Base-by-base conservation (phyloP, 768 basidiomycete genomes). In the Nidularia sp. region DNA sequence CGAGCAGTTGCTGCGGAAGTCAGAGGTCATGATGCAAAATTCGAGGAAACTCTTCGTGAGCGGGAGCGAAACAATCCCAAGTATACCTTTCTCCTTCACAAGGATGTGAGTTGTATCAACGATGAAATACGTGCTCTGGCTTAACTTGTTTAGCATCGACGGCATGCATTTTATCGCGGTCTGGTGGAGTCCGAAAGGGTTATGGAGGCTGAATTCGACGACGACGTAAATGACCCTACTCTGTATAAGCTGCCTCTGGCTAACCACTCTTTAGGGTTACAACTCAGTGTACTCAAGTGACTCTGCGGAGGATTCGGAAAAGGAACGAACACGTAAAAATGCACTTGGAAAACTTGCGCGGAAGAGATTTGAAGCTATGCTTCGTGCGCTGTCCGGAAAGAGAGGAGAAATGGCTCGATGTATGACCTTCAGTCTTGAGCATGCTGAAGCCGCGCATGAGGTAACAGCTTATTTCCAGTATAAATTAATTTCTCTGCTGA, bases 351-450 rank as follows among this genome's bases (percentile, higher is more conserved):
- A 77, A 62, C 69, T 91, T 22, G 91, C 95, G 25, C 79, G 89
- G 49, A 83, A 80, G 55, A 78, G 94, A 50, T 95, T 98, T 60
- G 92, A 97, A 69, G 83, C 85, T 2, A 92, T 98, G 85, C 76
- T 99, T 42, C 83, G 97, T 15, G 85, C 83, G 5, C 71, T 98
- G 61, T 86, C 85, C 5, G 94, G 94, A 2, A 85, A 86, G 60
- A 75, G 94, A 52, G 93, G 90, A 4, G 93, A 95, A 67, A 84
- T 98, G 36, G 97, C 93, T 33, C 78, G 93, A 22, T 93, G 90
- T 55, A 99, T 98, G 97, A 83, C 88, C n/a, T 98, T 98, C 64
- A 91, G 93, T 56, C 76, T 99, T 42, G 93, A 95, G 65, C 93
- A 96, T 62, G 96, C 95, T 1, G 96, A 98, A 68, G 94, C 94